Base-by-base conservation (phyloP, 208 protist genomes). In the Balamuthia mandrillaris region DNA sequence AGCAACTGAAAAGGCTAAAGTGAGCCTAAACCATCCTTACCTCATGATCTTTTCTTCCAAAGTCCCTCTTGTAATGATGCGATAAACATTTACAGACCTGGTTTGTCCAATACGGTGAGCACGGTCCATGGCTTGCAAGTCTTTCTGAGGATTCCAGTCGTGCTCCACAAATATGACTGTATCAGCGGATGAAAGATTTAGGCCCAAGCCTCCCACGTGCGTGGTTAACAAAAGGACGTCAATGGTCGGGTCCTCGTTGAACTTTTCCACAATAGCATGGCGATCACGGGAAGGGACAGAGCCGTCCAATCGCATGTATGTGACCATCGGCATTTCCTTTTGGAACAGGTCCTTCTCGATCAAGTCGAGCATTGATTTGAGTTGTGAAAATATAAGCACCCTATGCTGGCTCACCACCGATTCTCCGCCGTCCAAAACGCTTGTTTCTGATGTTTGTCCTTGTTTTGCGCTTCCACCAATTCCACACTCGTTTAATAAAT, bases 151-250 rank as follows among this genome's bases (percentile, higher is more conserved):
- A 81, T 97, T 96, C 95, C 95, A 97, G 88, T 96, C 95, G 81
- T 96, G 94, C 54, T 97, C 95, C 21, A 95, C 10, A 60, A 97
- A 96, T 29, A 97, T 92, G 12, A 97, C 94, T 18, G 92, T 95
- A 86, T 96, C 95, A 0, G 94, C 95, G 47, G 89, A 93, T 1
- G 95, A 96, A 4, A 96, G 86, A 81, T 93, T 96, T 1, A 97
- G 81, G 47, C 95, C 95, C 7, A 96, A 77, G 35, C 94, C 94
- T 44, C 95, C 95, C 10, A 96, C 93, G n/a, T 88, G 29, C 3
- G 95, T 97, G 0, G 95, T 96, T 1, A 97, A 84, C 0, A 97
- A 83, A 18, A 97, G 75, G 1, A 96, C 10, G 79, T 97, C 94
- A 51, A 96, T 95, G 0, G 90, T 91, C 24, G 95, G 89, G 88